Percentiles rank a stretch among this genome's conserved stretches.
phyloP scores from a whole-genome alignment of 2,329 filamentous ascomycete genomes.

The Hypomyces perniciosus region DNA sequence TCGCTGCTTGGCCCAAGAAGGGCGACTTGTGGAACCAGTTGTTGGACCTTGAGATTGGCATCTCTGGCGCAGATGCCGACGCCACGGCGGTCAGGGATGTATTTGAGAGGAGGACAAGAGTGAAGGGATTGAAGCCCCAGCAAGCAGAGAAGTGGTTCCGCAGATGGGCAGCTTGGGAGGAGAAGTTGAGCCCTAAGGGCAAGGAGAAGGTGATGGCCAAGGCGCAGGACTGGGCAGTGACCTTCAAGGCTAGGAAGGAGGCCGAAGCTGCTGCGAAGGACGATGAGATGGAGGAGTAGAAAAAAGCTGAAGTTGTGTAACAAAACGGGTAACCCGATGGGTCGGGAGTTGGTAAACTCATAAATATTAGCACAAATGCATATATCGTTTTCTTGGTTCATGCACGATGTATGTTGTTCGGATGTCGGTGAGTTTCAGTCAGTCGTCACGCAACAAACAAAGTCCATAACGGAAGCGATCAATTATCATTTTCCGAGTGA shows the following conservation, averaged over 20 bases:
- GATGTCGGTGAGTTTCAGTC: conserved; percentile 1
- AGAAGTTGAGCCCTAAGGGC: conserved; percentile 60
- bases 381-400: background rate
- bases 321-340: background rate
- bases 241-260: conserved; percentile 40
- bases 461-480: background rate
- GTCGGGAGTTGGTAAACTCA: conserved; percentile 6
- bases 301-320: background rate
- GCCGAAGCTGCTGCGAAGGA: conserved; percentile 28
- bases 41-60: conserved; percentile 72
- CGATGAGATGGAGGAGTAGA: conserved; percentile 31
- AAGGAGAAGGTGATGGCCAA: conserved; percentile 64
- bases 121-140: conserved; percentile 69
- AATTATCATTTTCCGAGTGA: too few species aligned
- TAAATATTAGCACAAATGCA: conserved; percentile 2
- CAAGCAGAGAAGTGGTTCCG: conserved; percentile 86
- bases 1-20: conserved; percentile 81
- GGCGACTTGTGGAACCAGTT: conserved; percentile 91
- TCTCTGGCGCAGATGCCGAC: conserved; percentile 47
- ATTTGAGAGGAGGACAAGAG: conserved; percentile 71
- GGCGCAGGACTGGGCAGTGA: conserved; percentile 64
- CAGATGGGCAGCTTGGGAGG: conserved; percentile 87
- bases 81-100: conserved; percentile 60
- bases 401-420: background rate
- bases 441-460: too few species aligned